phyloP scores from a whole-genome alignment of 2,329 filamentous ascomycete species.

The Alternaria sp. region DNA sequence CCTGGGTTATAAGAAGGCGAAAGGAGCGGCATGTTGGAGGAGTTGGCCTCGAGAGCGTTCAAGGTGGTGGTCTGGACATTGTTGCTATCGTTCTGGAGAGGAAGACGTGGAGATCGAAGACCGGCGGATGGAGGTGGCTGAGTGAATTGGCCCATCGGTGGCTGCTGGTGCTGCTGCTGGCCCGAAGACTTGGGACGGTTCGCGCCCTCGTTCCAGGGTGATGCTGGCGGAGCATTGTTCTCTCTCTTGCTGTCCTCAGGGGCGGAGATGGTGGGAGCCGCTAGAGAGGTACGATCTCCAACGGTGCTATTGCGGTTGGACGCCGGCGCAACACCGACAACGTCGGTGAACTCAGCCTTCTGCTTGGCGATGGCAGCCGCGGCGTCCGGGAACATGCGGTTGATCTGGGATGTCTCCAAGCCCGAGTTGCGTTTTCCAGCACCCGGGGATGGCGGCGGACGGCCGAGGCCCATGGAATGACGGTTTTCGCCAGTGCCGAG shows the following conservation, averaged over 20 bases:
- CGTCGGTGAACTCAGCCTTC: constrained; percentile 95
- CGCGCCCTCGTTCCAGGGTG: constrained; percentile 75
- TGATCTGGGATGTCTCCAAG: constrained; percentile 92
- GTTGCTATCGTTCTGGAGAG: constrained; percentile 67
- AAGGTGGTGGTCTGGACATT: constrained; percentile 86
- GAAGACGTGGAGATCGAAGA: constrained; percentile 79
- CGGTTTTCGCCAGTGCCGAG: constrained; percentile 85
- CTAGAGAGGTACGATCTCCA: constrained; percentile 76
- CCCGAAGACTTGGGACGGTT: constrained; percentile 78
- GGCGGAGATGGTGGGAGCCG: constrained; percentile 75
- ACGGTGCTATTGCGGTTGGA: constrained; percentile 92
- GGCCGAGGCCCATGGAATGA: constrained; percentile 75
- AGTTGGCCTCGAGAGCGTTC: constrained; percentile 71
- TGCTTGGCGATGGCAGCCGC: constrained; percentile 98
- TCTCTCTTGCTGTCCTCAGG: constrained; percentile 70
- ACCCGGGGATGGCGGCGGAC: constrained; percentile 74
- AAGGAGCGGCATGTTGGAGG: constrained; percentile 77
- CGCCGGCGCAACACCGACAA: constrained; percentile 85
- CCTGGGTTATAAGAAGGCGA: constrained; percentile 79
- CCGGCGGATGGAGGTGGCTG: constrained; percentile 78
- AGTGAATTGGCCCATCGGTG: constrained; percentile 86
- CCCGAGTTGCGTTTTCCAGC: constrained; percentile 86
- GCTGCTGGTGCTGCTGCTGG: constrained; percentile 61
- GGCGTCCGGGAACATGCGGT: constrained; percentile 98
- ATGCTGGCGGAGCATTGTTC: constrained; percentile 67